Percentiles rank a stretch among this genome's conserved stretches.
These are phyloP conservation scores for Saccharomycopsis olivae DNA, from an alignment of 805 yeast species.

Conservation along the genomic window DNA sequence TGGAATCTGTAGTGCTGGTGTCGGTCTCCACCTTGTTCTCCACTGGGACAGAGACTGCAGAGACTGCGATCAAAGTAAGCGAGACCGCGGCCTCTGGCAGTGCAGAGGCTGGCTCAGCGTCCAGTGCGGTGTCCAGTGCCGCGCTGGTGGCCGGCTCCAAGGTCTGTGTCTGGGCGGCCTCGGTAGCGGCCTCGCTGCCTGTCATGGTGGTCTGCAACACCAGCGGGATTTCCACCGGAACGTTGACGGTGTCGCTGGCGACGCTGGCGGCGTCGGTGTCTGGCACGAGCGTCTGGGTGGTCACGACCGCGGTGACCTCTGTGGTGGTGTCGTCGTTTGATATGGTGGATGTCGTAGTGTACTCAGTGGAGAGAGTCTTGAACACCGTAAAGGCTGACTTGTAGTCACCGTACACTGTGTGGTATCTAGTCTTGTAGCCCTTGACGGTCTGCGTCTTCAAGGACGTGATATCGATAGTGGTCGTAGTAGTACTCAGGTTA, in stretches of 20 bases:
- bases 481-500: background rate
- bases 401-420: background rate
- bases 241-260: background rate
- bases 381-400: background rate
- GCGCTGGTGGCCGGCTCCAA: background rate
- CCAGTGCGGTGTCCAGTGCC: background rate
- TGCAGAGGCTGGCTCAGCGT: background rate
- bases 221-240: background rate
- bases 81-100: background rate
- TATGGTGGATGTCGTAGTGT: background rate
- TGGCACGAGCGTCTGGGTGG: background rate
- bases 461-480: background rate
- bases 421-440: background rate
- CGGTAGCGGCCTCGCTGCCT: background rate
- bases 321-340: background rate
- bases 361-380: background rate
- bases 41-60: background rate
- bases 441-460: background rate
- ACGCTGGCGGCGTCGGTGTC: background rate
- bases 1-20: background rate
- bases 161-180: background rate
- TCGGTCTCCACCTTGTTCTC: background rate
- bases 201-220: background rate
- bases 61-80: background rate
- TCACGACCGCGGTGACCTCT: background rate